Conservation (phyloP, 2,329 filamentous ascomycete species). For the Alternaria incomplexa region DNA sequence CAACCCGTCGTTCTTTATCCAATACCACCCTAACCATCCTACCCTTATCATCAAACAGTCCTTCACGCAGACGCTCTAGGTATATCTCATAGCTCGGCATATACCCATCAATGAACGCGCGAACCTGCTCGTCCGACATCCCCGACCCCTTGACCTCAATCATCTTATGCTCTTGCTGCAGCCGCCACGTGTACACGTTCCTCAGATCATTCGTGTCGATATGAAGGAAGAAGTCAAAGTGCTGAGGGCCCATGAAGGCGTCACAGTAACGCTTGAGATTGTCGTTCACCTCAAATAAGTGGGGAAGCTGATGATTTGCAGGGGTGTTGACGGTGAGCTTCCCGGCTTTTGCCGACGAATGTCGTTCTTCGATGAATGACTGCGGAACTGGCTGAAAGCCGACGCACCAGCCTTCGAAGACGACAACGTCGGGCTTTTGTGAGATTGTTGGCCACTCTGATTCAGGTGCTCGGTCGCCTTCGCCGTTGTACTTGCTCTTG, state of each 20-base stretch:
- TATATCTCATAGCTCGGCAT: constrained; percentile 64
- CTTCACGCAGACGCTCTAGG: constrained; percentile 56
- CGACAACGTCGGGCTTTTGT: constrained; percentile 66
- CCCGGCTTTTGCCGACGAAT: constrained; percentile 60
- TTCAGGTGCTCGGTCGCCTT: constrained; percentile 74
- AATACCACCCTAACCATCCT: constrained; percentile 60
- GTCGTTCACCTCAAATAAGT: constrained; percentile 65
- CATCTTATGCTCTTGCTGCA: constrained; percentile 78
- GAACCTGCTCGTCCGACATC: constrained; percentile 83
- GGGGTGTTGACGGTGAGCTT: constrained; percentile 53
- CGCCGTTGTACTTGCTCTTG: constrained; percentile 77
- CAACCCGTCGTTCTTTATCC: constrained; percentile 54
- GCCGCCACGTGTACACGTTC: constrained; percentile 84
- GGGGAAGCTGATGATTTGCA: constrained; percentile 60
- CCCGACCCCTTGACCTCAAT: constrained; percentile 70
- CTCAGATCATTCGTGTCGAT: constrained; percentile 74
- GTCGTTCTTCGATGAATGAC: constrained; percentile 61
- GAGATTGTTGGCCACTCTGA: constrained; percentile 67
- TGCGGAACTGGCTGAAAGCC: constrained; percentile 74
- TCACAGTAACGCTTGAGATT: constrained; percentile 60
- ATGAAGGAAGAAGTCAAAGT: constrained; percentile 68
- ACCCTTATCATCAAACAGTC: constrained; percentile 55
- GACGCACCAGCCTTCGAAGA: constrained; percentile 92
- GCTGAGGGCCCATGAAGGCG: constrained; percentile 50
- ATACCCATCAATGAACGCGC: constrained; percentile 73